phyloP scores from a whole-genome alignment of 1,139 yeast genomes.

The Ogataea hybrid region DNA sequence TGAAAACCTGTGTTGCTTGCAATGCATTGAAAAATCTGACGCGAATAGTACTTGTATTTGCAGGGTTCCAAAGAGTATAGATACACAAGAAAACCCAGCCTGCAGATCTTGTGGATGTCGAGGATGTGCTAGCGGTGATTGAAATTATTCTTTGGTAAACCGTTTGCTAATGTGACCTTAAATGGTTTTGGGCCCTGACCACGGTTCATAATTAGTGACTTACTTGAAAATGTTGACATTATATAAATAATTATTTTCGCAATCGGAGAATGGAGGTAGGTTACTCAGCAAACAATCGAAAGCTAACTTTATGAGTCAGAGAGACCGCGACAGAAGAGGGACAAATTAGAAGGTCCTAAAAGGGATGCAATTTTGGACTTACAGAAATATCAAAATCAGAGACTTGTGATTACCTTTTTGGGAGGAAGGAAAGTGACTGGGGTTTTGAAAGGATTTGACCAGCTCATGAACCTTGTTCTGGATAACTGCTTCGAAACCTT shows the following conservation, averaged over 20 bases:
- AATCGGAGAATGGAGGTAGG: constrained; percentile 14
- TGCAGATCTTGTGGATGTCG: constrained; percentile 65
- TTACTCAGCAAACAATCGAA: not conserved
- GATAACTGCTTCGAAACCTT: constrained; percentile 76
- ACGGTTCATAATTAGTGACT: too few relatives aligned
- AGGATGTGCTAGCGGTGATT: constrained; percentile 87
- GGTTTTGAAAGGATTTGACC: constrained; percentile 82
- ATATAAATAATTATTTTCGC: not conserved
- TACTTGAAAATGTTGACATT: too few relatives aligned
- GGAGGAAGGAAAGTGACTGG: constrained; percentile 90
- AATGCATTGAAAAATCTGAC: constrained; percentile 69
- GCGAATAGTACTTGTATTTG: constrained; percentile 70
- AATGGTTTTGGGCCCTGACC: constrained; percentile 7
- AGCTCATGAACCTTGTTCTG: constrained; percentile 87
- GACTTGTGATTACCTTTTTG: constrained; percentile 73
- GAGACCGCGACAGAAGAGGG: constrained; percentile 13
- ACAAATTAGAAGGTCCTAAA: constrained; percentile 26
- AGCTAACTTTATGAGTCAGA: constrained; percentile 3
- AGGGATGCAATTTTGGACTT: constrained; percentile 82
- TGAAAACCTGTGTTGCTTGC: constrained; percentile 80
- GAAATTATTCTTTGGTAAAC: constrained; percentile 8
- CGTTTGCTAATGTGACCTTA: too few relatives aligned
- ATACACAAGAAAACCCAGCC: too few relatives aligned
- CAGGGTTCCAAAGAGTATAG: constrained; percentile 63
- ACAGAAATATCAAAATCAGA: constrained; percentile 70